Evolutionary conservation across 2,329 filamentous ascomycete species (phyloP).

Genomic region (Paracamarosporium sp.): DNA sequence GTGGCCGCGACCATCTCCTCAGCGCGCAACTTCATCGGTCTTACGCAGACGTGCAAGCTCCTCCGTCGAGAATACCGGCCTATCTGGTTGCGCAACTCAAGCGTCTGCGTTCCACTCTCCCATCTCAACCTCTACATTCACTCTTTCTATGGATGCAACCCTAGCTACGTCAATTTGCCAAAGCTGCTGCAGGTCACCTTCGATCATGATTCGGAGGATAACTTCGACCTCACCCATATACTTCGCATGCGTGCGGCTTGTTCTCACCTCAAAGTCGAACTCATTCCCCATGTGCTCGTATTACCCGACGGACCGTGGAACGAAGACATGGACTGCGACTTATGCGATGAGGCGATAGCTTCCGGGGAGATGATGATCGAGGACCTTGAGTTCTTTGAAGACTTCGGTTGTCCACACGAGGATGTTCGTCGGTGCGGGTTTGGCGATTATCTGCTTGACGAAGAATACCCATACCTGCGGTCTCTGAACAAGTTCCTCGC

Average conservation of each 20-base stretch:
- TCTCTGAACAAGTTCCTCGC: constrained; percentile 10
- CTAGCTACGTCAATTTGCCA: not conserved
- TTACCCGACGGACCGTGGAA: not conserved
- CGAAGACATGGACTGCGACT: not conserved
- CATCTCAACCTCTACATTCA: not conserved
- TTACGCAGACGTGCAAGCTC: constrained; percentile 10
- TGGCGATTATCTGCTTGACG: not conserved
- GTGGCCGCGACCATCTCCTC: not conserved
- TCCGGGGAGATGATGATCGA: not conserved
- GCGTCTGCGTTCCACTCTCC: not conserved
- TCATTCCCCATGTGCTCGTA: constrained; percentile 5
- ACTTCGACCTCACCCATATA: not conserved
- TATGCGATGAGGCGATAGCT: not conserved
- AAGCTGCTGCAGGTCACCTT: constrained; percentile 3
- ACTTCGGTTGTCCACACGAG: not conserved
- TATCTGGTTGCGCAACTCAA: constrained; percentile 8
- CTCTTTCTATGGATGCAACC: not conserved
- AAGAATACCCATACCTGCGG: constrained; percentile 5
- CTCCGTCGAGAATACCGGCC: constrained; percentile 9
- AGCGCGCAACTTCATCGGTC: constrained; percentile 4
- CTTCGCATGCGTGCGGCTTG: constrained; percentile 5
- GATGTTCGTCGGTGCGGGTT: not conserved
- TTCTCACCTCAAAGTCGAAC: constrained; percentile 1
- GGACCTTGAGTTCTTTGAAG: not conserved
- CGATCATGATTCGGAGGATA: constrained; percentile 1